Conservation (phyloP, 1,284 basidiomycete species). For the Sanghuangporus baumii region DNA sequence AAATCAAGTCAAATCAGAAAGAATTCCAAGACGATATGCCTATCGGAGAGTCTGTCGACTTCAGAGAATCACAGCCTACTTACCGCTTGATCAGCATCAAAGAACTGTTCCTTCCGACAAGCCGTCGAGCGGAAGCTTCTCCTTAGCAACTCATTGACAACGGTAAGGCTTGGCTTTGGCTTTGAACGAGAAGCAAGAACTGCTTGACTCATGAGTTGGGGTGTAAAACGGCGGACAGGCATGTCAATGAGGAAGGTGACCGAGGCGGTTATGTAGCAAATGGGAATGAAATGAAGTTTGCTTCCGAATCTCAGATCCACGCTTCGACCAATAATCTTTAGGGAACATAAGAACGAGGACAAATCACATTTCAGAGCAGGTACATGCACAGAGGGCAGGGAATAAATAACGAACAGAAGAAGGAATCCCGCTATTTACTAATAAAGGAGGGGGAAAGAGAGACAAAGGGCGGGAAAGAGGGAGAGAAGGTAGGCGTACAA, state of each 20-base stretch:
- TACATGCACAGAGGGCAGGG: neutral
- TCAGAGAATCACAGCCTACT: neutral
- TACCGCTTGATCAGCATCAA: constrained; percentile 18
- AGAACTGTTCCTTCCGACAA: constrained; percentile 14
- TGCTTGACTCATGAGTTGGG: neutral
- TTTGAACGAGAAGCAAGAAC: neutral
- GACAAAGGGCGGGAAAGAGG: neutral
- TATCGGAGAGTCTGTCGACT: neutral
- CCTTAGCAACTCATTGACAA: neutral
- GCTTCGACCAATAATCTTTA: neutral
- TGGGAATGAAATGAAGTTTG: neutral
- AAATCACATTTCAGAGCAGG: neutral
- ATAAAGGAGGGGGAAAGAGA: neutral
- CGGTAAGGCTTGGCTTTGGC: neutral
- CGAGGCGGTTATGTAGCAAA: too few relatives aligned
- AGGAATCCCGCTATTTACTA: neutral
- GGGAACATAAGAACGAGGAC: neutral
- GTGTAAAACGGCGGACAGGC: neutral
- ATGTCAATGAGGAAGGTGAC: neutral
- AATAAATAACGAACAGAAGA: neutral
- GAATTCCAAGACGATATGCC: neutral
- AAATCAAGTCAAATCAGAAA: too few relatives aligned
- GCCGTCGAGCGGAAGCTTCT: constrained; percentile 17
- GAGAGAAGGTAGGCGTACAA: neutral
- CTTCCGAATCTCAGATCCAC: neutral